phyloP scores from a whole-genome alignment of 495 filamentous ascomycete species.

The Hyaloscypha variabilis region DNA sequence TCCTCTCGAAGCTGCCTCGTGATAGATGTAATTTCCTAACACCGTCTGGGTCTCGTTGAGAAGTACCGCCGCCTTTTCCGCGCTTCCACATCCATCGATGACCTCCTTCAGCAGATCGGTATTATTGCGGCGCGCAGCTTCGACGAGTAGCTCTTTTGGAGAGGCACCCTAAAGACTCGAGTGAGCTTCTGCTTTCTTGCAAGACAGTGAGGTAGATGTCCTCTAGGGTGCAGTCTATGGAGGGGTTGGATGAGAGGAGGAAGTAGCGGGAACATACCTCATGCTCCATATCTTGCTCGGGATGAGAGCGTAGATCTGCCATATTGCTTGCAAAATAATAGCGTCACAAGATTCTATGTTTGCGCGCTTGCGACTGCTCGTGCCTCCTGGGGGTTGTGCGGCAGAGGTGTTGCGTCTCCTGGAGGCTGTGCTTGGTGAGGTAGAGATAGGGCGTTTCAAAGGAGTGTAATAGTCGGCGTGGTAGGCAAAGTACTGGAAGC shows the following conservation, averaged over 20 bases:
- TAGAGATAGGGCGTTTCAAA: neutral
- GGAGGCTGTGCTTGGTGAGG: neutral
- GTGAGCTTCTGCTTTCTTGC: neutral
- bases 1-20: constrained; percentile 83
- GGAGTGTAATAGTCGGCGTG: neutral
- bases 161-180: constrained; percentile 73
- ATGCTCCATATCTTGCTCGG: constrained; percentile 41
- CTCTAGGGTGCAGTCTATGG: neutral
- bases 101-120: constrained; percentile 70
- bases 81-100: constrained; percentile 47
- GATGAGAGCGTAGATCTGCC: constrained; percentile 36
- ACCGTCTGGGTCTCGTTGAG: constrained; percentile 84
- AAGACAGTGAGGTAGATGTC: neutral
- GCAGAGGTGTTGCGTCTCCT: neutral
- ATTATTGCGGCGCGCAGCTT: constrained; percentile 93
- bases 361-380: constrained; percentile 1
- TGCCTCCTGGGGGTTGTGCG: neutral
- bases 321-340: constrained; percentile 33
- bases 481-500: neutral
- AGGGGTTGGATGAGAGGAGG: neutral
- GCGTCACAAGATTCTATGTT: neutral
- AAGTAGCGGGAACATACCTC: constrained; percentile 34
- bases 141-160: constrained; percentile 81
- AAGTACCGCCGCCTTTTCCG: constrained; percentile 59
- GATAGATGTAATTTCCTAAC: constrained; percentile 83